Conservation (phyloP, 2,329 filamentous ascomycete genomes). For the Coniella lustricola region DNA sequence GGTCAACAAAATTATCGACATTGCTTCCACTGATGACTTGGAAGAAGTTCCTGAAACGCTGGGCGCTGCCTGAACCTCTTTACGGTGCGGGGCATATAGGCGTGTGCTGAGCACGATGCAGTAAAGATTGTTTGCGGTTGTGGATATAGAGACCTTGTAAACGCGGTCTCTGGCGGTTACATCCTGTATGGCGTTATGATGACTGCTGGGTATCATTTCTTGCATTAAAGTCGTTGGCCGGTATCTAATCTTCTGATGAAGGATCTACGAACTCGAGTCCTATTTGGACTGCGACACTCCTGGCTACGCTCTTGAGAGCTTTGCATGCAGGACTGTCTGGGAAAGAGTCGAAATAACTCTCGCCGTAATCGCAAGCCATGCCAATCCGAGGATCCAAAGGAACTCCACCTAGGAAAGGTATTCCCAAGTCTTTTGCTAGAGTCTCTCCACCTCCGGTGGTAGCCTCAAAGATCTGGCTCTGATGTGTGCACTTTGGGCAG, state of each 20-base stretch:
- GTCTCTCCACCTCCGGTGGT: constrained; percentile 81
- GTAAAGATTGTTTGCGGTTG: no score
- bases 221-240: not conserved
- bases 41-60: constrained; percentile 69
- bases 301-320: constrained; percentile 76
- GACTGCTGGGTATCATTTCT: constrained; percentile 7
- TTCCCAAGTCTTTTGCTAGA: constrained; percentile 76
- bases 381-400: constrained; percentile 90
- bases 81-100: not conserved
- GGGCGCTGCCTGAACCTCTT: constrained; percentile 25
- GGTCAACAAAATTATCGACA: constrained; percentile 80
- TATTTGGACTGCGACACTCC: constrained; percentile 58
- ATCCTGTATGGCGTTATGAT: constrained; percentile 5
- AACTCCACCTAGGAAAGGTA: constrained; percentile 84
- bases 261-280: constrained; percentile 53
- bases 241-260: constrained; percentile 33
- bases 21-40: constrained; percentile 73
- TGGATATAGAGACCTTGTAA: no score
- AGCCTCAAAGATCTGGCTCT: constrained; percentile 79
- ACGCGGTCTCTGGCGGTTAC: not conserved
- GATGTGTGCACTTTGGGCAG: constrained; percentile 80
- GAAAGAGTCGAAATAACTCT: constrained; percentile 93
- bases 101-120: not conserved
- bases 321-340: constrained; percentile 86
- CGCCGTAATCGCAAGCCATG: constrained; percentile 94